phyloP scores from a whole-genome alignment of 768 basidiomycete genomes.

The Vararia minispora region DNA sequence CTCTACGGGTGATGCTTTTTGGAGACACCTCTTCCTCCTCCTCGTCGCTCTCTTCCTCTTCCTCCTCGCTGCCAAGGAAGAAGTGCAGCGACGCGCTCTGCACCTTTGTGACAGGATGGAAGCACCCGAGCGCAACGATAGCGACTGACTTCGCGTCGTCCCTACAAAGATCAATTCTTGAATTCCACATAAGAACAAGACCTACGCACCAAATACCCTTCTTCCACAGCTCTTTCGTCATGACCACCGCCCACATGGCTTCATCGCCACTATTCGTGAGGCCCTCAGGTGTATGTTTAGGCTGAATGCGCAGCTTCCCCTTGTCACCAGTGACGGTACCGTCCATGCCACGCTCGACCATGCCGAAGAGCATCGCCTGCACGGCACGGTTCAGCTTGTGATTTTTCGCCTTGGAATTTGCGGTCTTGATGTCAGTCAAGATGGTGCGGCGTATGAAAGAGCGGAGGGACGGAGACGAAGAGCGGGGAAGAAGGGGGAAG shows the following conservation, averaged over 20 bases:
- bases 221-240: conserved; percentile 90
- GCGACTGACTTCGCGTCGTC: conserved; percentile 87
- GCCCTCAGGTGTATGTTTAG: conserved; percentile 27
- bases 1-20: not conserved
- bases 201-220: conserved; percentile 72
- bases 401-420: conserved; percentile 81
- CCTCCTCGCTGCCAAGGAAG: conserved; percentile 86
- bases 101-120: conserved; percentile 89
- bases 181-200: not conserved
- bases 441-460: conserved; percentile 88
- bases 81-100: conserved; percentile 93
- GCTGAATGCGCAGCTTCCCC: conserved; percentile 48
- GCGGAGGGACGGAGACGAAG: conserved; percentile 76
- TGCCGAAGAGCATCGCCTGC: conserved; percentile 89
- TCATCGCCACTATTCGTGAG: conserved; percentile 54
- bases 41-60: conserved; percentile 59
- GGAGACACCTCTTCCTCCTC: conserved; percentile 46
- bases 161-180: conserved; percentile 29
- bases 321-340: conserved; percentile 76
- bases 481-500: conserved; percentile 94
- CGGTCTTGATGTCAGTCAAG: conserved; percentile 83
- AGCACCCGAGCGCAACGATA: conserved; percentile 83
- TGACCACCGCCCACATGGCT: conserved; percentile 94
- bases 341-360: conserved; percentile 90
- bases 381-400: conserved; percentile 95